Evolutionary conservation across 441 rosid species (phyloP), one percentile per base, ranked within the genome.

Genomic region (Pelargonium australe): DNA sequence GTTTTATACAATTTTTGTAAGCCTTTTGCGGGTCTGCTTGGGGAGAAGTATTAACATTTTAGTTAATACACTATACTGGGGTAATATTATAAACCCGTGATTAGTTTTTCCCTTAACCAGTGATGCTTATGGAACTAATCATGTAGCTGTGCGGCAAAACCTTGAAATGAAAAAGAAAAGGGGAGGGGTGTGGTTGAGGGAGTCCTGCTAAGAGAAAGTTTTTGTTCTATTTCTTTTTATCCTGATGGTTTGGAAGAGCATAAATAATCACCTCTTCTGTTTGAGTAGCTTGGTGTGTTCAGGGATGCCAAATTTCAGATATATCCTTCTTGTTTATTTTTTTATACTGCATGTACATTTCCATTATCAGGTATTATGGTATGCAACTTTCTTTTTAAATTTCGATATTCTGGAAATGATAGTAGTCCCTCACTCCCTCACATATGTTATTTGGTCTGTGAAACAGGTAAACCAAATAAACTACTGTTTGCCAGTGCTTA

Each of bases 401-500:
- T 49, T 49, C 13, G 17, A 2, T 11, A 14, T 53, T 53, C n/a
- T 53, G 60, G 60, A 53, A 53, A 53, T 53, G 60, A n/a, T 53
- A 53, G 14, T 4, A 14, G 19, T 20, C 23, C 23, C 23, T 20
- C 23, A 20, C 23, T 53, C 60, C 16, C 20, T 53, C 5, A 53
- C 17, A n/a, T 14, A 12, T 11, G 60, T 53, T 53, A 6, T 14
- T 53, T 53, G 60, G n/a, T 53, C 60, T 53, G 17, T 53, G 60
- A 53, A 53, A 53, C 60, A 53, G 60, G 60, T n/a, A n/a, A 53
- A 14, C 20, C 60, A 53, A 14, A n/a, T 14, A 53, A 53, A 3
- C 60, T 53, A 65, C 44, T 34, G n/a, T 69, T 19, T 60, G 20
- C 23, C 34, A 58, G 12, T 57, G 28, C 65, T 20, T 58, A 34